Conservation (phyloP, 352 stramenopile species). For the Globisporangium irregulare region DNA sequence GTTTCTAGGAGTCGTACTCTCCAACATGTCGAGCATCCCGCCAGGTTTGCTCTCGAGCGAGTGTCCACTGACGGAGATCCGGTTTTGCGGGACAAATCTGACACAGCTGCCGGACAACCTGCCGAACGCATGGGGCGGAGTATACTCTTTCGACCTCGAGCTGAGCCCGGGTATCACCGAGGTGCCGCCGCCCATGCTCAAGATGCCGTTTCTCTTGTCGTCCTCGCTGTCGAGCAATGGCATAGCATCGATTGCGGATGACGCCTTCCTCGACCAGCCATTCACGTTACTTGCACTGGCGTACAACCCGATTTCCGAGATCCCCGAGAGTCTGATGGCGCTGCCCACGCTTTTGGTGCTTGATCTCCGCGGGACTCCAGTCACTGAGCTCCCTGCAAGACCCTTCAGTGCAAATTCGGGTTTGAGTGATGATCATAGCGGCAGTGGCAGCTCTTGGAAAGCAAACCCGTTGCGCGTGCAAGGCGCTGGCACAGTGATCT, state of each 20-base stretch:
- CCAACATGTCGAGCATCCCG: constrained; percentile 14
- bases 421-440: background rate
- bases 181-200: background rate
- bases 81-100: constrained; percentile 14
- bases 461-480: background rate
- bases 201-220: no score
- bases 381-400: background rate
- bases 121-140: constrained; percentile 2
- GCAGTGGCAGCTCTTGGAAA: background rate
- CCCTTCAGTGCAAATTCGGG: background rate
- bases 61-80: constrained; percentile 7
- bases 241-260: no score
- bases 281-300: background rate
- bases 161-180: background rate
- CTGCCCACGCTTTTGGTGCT: background rate
- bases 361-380: background rate
- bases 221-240: no score
- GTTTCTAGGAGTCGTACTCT: background rate
- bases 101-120: constrained; percentile 4
- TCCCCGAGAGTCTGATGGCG: background rate
- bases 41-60: background rate
- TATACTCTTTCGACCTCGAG: constrained; percentile 6
- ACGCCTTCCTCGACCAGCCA: background rate
- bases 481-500: background rate
- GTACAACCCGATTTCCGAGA: background rate